Conservation (phyloP, 441 rosid species). For the Erysimum cheiri region DNA sequence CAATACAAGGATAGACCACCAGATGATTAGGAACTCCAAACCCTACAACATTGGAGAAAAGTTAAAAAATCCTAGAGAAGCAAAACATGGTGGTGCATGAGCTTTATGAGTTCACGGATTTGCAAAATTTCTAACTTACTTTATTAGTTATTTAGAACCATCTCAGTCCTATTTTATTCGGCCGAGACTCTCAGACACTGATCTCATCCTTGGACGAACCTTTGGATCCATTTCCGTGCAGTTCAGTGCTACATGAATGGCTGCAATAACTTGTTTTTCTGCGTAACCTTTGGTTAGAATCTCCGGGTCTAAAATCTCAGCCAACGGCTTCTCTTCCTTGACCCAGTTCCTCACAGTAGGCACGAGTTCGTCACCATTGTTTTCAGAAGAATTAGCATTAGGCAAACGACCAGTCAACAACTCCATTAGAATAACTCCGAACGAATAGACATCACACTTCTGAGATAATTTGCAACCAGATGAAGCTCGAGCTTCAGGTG, state of each 20-base stretch:
- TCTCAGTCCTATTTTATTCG: conserved; percentile 58
- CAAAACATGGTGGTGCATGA: conserved; percentile 18
- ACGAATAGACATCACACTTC: conserved; percentile 82
- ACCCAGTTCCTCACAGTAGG: conserved; percentile 64
- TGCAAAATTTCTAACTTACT: conserved; percentile 5
- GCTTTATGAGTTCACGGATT: neutral
- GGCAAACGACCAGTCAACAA: conserved; percentile 71
- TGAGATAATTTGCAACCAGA: conserved; percentile 68
- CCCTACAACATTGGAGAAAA: neutral
- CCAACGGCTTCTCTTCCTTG: conserved; percentile 63
- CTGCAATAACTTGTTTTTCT: conserved; percentile 67
- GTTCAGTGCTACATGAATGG: conserved; percentile 75
- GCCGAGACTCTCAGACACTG: conserved; percentile 75
- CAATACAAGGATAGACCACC: neutral
- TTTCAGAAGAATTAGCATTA: conserved; percentile 55
- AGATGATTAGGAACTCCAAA: conserved; percentile 8
- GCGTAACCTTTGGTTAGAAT: conserved; percentile 61
- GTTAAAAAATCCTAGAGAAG: neutral
- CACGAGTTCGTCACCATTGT: conserved; percentile 68
- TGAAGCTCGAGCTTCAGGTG: conserved; percentile 71
- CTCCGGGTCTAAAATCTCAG: conserved; percentile 72
- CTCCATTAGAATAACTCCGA: conserved; percentile 79
- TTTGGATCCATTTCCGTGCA: conserved; percentile 88
- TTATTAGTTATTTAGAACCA: neutral
- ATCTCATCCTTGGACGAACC: conserved; percentile 85